Evolutionary conservation across 2,329 filamentous ascomycete genomes (phyloP), one percentile per base, ranked within the genome.

Genomic region (Aspergillus sp.): DNA sequence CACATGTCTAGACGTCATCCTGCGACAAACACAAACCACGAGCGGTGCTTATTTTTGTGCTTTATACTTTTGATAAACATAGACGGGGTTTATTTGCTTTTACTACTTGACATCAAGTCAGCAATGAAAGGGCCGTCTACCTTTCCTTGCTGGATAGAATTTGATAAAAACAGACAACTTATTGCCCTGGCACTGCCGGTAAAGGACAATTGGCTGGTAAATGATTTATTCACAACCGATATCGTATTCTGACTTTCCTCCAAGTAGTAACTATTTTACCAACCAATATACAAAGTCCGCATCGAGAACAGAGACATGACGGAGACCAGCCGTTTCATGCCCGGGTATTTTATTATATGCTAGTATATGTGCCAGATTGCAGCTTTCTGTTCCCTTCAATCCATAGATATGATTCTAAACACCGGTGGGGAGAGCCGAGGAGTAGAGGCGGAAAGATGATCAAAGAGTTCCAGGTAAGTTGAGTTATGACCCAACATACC

Each of bases 401-500:
- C 43, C 24, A 37, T 46, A 3, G 17, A 31, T 11, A 43, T 43
- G 17, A 17, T 21, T 43, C 40, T 17, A 43, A 43, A 43, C 14
- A 37, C 12, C 35, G 35, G 15, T 6, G 35, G 15, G 35, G 9
- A 31, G 27, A 40, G 37, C 11, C 37, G 15, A 40, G 14, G 11
- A 21, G 17, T 19, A 43, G 40, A 43, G 40, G 21, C 9, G 14
- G 27, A 24, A n/a, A 31, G 14, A 6, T 7, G 17, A 15, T n/a
- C 14, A 14, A 31, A 7, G 14, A 21, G n/a, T n/a, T 21, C 37
- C 3, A 31, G 24, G 5, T 17, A 39, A 6, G 15, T 19, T 33
- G 39, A 44, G 21, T 27, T 19, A 58, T 11, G 56, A 39, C 7
- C 95, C 93, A 66, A 98, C 84, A 70, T 90, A 92, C 95, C 95